Evolutionary conservation across 352 stramenopile genomes (phyloP).

Genomic region (Phytophthora nicotianae): DNA sequence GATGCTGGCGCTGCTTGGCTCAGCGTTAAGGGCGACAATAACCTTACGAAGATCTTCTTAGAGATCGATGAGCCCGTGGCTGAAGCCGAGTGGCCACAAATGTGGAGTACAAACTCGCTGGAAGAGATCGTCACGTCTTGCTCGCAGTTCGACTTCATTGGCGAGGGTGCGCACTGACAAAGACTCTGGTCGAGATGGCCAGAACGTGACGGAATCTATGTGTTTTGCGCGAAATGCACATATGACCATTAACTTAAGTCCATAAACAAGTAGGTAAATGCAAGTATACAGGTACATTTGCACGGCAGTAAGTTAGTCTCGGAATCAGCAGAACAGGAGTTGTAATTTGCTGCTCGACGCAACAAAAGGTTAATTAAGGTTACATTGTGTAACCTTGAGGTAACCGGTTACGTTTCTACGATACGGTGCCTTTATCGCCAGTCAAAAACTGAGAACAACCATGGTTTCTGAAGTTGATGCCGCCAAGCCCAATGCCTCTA

Average conservation of each 20-base stretch:
- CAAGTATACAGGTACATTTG: constrained; percentile 3
- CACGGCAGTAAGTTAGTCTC: neutral
- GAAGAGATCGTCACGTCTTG: constrained; percentile 38
- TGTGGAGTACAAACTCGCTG: constrained; percentile 64
- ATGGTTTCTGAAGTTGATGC: constrained; percentile 14
- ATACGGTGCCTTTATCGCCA: constrained; percentile 20
- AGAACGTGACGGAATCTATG: constrained; percentile 4
- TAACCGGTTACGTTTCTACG: constrained; percentile 6
- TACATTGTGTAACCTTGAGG: no score
- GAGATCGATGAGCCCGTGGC: constrained; percentile 46
- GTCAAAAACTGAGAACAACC: constrained; percentile 15
- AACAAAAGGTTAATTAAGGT: neutral
- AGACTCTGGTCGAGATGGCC: neutral
- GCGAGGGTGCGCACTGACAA: constrained; percentile 11
- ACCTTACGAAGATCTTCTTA: constrained; percentile 51
- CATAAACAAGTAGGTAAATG: constrained; percentile 29
- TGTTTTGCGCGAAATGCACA: constrained; percentile 19
- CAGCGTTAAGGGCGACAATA: constrained; percentile 17
- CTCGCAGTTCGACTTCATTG: constrained; percentile 45
- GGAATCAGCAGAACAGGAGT: no score
- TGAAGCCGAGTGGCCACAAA: constrained; percentile 36
- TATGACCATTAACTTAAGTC: constrained; percentile 27
- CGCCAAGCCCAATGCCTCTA: constrained; percentile 3
- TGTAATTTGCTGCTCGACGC: neutral
- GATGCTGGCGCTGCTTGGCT: constrained; percentile 21